Percentiles rank a stretch among this genome's conserved stretches.
These are phyloP conservation scores for Ceratocystis huliohia DNA, from an alignment of 2,329 filamentous ascomycete genomes.

Conservation along the genomic window DNA sequence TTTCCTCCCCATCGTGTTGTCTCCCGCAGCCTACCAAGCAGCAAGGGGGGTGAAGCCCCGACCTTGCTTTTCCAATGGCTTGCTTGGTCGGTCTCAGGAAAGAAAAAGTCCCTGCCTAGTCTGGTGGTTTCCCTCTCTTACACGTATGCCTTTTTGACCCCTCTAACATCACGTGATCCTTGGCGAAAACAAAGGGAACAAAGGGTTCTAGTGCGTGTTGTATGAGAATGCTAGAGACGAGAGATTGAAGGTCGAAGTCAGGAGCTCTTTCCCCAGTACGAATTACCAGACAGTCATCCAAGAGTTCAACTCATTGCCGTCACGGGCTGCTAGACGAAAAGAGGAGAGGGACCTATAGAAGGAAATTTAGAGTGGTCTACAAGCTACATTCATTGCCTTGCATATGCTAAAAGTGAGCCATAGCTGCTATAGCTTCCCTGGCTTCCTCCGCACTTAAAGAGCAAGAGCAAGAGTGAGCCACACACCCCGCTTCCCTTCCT, in stretches of 20 bases:
- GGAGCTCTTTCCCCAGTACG: neutral
- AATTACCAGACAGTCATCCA: too few relatives aligned
- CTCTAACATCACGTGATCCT: constrained; percentile 7
- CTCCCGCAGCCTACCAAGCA: neutral
- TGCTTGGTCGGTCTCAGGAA: too few relatives aligned
- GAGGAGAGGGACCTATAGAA: too few relatives aligned
- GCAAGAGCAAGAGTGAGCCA: neutral
- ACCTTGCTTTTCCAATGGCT: neutral
- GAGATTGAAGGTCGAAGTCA: neutral
- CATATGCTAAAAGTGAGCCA: too few relatives aligned
- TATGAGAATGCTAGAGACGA: neutral
- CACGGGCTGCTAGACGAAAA: too few relatives aligned
- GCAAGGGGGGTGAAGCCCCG: neutral
- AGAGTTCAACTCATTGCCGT: too few relatives aligned
- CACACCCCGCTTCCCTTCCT: constrained; percentile 19
- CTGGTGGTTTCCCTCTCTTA: neutral
- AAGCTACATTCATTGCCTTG: too few relatives aligned
- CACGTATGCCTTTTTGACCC: neutral
- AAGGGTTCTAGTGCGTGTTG: neutral
- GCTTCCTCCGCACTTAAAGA: neutral
- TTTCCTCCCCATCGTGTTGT: neutral
- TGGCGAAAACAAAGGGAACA: neutral
- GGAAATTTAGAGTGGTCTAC: too few relatives aligned
- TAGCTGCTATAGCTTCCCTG: neutral
- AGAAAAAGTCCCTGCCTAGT: neutral